Base-by-base conservation (phyloP, 371 early-diverging fungal species). In the Mucor plumbeus region DNA sequence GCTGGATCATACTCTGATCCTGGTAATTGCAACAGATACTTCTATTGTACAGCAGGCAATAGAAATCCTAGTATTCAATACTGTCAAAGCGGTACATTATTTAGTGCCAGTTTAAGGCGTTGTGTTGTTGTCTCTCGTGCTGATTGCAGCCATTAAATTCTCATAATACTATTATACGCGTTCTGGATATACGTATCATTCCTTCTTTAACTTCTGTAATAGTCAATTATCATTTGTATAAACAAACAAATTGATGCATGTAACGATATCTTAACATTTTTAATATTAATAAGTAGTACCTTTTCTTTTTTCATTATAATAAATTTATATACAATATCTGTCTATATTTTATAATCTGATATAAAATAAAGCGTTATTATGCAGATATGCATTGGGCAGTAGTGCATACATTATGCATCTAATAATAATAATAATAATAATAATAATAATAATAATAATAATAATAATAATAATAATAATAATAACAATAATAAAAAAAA, bases 1-100 rank as follows among this genome's bases (percentile, higher is more conserved):
- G 59, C 59, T 59, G 59, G 59, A 40, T 36, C 36, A 19, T 59
- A 59, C 19, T 17, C 40, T 40, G 59, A 59, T 40, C 31, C 41
- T 21, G 31, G 36, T 4, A 40, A 59, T 4, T 59, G 59, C 10
- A 19, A 19, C 17, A 19, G 17, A 14, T 59, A 59, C 14, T 59
- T 36, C 21, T 59, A 59, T 11, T 59, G 59, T 21, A 40, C 40
- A 11, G 59, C 59, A 19, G 59, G 59, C 9, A 40, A 59, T 21
- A 35, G 38, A 36, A 26, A 35, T 7, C 59, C 59, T 19, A 21
- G 15, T 13, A 17, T 59, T 19, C 59, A 59, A 19, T n/a, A 59
- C 17, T 59, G 59, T 40, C 59, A 59, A 39, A 40, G n/a, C 1
- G 40, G 40, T 10, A 59, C 59, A 36, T 19, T 40, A 19, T 59